Conservation (phyloP, 108 stramenopile species). For the Cyclostephanos tholiformis region DNA sequence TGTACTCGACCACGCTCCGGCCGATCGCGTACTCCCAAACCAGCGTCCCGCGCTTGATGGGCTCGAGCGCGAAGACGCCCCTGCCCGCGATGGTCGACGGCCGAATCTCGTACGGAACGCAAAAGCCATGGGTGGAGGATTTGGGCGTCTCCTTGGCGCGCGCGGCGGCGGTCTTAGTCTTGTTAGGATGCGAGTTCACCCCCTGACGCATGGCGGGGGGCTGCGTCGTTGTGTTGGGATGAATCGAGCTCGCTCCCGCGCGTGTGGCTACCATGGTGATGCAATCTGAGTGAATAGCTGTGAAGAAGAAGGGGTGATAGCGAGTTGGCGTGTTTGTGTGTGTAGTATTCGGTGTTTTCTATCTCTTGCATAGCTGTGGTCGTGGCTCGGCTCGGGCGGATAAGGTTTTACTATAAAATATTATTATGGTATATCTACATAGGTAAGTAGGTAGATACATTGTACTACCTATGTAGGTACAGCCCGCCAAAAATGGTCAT, state of each 20-base stretch:
- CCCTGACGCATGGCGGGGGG: background rate
- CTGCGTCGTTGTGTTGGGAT: background rate
- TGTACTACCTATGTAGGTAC: too few relatives aligned
- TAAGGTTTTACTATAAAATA: too few relatives aligned
- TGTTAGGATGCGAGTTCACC: too few relatives aligned
- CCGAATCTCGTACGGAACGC: background rate
- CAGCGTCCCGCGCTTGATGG: background rate
- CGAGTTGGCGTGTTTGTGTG: background rate
- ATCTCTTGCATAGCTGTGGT: too few relatives aligned
- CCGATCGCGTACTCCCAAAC: background rate
- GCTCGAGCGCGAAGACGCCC: background rate
- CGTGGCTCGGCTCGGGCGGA: too few relatives aligned
- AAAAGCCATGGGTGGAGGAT: background rate
- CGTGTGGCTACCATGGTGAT: background rate
- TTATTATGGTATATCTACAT: too few relatives aligned
- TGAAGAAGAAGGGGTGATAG: background rate
- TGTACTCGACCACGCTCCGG: background rate
- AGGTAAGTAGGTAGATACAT: too few relatives aligned
- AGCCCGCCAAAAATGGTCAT: too few relatives aligned
- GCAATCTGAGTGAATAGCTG: background rate
- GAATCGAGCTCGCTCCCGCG: background rate
- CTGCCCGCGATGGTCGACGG: background rate
- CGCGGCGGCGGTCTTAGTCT: background rate
- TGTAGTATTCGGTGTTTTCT: background rate
- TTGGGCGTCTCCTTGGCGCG: too few relatives aligned